Percentiles rank a stretch among this genome's conserved stretches.
Conservation (phyloP, 305 asterid genomes). For the Solanum hybrid region DNA sequence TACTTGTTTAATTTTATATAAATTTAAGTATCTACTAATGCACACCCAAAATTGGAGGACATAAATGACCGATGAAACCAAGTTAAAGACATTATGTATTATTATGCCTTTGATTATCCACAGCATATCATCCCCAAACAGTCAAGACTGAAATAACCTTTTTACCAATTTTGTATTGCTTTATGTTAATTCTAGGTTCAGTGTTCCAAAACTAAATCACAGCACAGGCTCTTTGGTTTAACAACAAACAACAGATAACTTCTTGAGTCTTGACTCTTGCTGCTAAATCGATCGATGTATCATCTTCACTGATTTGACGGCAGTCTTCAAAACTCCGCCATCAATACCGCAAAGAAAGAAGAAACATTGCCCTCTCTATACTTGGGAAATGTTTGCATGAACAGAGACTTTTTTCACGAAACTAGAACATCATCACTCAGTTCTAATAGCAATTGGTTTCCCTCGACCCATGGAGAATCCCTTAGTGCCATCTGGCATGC, state of each 20-base stretch:
- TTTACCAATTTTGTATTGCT: neutral
- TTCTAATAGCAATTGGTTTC: constrained; percentile 44
- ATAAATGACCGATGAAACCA: too few species aligned
- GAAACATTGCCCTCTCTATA: neutral
- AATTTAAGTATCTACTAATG: too few species aligned
- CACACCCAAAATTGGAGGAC: neutral
- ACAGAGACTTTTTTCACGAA: neutral
- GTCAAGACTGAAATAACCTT: neutral
- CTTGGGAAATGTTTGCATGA: neutral
- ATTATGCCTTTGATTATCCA: neutral
- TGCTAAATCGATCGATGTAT: neutral
- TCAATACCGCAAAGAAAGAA: constrained; percentile 4
- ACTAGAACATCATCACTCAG: constrained; percentile 19
- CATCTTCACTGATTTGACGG: neutral
- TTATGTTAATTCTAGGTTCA: neutral
- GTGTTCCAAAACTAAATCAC: neutral
- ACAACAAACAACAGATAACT: neutral
- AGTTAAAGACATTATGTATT: too few species aligned
- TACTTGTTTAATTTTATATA: neutral
- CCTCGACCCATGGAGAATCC: constrained; percentile 97
- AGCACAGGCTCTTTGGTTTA: neutral
- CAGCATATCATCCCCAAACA: neutral
- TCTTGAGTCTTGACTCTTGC: neutral
- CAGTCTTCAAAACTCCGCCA: neutral
- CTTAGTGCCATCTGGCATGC: constrained; percentile 95